Percentiles rank a stretch among this genome's conserved stretches.
These are phyloP conservation scores for Cryptococcus amylolentus DNA, from an alignment of 1,284 basidiomycete species.

Conservation along the genomic window DNA sequence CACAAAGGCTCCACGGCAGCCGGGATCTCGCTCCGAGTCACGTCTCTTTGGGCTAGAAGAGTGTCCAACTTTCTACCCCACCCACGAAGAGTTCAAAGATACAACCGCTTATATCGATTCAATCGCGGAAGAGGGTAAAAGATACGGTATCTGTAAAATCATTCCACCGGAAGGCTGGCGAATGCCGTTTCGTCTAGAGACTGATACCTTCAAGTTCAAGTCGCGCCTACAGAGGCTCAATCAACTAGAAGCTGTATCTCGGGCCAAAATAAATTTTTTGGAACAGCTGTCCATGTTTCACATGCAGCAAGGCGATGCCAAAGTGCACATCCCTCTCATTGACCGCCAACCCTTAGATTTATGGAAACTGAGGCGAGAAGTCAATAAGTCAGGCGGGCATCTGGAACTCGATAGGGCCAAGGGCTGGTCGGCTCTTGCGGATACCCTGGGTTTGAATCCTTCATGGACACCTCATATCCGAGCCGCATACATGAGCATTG, in stretches of 20 bases:
- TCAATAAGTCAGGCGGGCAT: conserved; percentile 81
- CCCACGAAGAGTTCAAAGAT: conserved; percentile 84
- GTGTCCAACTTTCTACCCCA: conserved; percentile 86
- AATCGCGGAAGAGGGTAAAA: conserved; percentile 69
- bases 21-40: conserved; percentile 24
- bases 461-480: conserved; percentile 55
- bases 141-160: conserved; percentile 93
- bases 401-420: conserved; percentile 68
- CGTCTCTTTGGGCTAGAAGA: conserved; percentile 82
- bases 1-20: conserved; percentile 32
- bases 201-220: conserved; percentile 73
- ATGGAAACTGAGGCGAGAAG: conserved; percentile 87
- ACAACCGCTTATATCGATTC: conserved; percentile 93
- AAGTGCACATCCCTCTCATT: conserved; percentile 85
- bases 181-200: conserved; percentile 95
- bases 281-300: conserved; percentile 94
- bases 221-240: conserved; percentile 93
- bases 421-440: conserved; percentile 82
- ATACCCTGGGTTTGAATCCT: conserved; percentile 65
- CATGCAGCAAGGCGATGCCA: conserved; percentile 80
- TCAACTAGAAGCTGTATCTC: conserved; percentile 92
- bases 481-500: conserved; percentile 83
- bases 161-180: conserved; percentile 91
- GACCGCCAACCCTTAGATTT: conserved; percentile 89
- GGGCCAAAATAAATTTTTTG: conserved; percentile 94